Conservation (phyloP, 2,329 filamentous ascomycete species). For the Aspergillus floridensis region DNA sequence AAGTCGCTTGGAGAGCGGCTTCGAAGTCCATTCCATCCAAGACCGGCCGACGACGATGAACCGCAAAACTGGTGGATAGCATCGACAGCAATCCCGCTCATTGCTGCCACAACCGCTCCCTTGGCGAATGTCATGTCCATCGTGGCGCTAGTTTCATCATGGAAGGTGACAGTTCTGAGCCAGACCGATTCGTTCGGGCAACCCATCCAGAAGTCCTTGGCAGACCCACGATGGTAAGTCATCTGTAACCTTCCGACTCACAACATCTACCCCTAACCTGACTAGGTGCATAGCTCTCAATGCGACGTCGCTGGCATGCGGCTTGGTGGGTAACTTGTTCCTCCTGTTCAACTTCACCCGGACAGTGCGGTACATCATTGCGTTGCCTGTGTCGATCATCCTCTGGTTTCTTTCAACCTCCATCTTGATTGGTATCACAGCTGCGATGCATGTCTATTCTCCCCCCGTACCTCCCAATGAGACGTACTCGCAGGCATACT, state of each 20-base stretch:
- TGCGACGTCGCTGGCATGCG: constrained; percentile 70
- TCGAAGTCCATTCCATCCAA: constrained; percentile 29
- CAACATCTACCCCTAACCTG: constrained; percentile 5
- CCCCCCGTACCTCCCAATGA: constrained; percentile 48
- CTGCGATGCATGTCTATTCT: constrained; percentile 63
- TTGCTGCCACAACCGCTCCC: constrained; percentile 80
- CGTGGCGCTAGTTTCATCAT: constrained; percentile 76
- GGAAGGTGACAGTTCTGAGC: constrained; percentile 59
- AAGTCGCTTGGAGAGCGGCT: constrained; percentile 7
- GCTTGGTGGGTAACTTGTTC: constrained; percentile 75
- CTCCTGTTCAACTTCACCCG: constrained; percentile 84
- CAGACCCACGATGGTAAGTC: constrained; percentile 68
- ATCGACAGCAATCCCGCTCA: constrained; percentile 63
- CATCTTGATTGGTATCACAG: constrained; percentile 65
- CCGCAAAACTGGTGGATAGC: constrained; percentile 51
- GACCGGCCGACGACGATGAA: constrained; percentile 44
- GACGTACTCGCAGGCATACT: constrained; percentile 77
- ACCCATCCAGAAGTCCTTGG: constrained; percentile 54
- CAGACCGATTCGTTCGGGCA: constrained; percentile 47
- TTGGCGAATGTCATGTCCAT: constrained; percentile 86
- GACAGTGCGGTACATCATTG: constrained; percentile 73
- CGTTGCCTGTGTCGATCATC: constrained; percentile 77
- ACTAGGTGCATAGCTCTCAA: constrained; percentile 70
- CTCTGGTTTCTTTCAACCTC: constrained; percentile 68
- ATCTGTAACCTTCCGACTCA: not conserved